A percentile compares a stretch with the other conserved stretches of the same genome.
These are phyloP conservation scores for Tetrahymena thermophila DNA, from an alignment of 73 alveolate genomes.

Conservation along the genomic window DNA sequence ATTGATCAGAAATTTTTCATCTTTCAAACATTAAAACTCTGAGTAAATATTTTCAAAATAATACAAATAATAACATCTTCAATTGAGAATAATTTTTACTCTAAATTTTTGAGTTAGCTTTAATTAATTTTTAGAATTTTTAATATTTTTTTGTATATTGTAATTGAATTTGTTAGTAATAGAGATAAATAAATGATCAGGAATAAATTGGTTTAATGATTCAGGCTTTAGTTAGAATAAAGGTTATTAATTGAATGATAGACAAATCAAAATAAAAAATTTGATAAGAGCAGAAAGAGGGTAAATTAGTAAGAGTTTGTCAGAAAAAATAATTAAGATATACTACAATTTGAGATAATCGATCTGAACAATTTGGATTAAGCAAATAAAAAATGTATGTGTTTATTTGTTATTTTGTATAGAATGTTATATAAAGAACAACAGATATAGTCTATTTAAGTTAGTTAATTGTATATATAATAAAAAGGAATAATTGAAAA, in stretches of 20 bases:
- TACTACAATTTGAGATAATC: background rate
- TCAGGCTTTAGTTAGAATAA: background rate
- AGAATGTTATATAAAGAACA: background rate
- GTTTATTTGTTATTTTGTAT: background rate
- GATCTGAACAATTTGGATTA: background rate
- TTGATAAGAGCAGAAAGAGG: background rate
- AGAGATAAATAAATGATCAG: background rate
- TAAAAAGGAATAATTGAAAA: too few relatives aligned
- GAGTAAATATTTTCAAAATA: too few relatives aligned
- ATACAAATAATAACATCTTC: too few relatives aligned
- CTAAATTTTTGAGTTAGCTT: background rate
- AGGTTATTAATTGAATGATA: background rate
- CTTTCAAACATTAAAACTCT: too few relatives aligned
- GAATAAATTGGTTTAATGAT: background rate
- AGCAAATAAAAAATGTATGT: background rate
- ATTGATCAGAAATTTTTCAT: too few relatives aligned
- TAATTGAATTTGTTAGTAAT: background rate
- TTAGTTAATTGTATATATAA: background rate
- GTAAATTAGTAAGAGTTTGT: background rate
- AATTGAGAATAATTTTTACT: too few relatives aligned
- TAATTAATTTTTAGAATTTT: too few relatives aligned
- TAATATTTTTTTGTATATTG: too few relatives aligned
- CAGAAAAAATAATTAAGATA: background rate
- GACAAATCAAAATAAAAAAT: background rate
- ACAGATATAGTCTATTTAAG: background rate